Evolutionary conservation across 441 rosid species (phyloP).

Genomic region (Eugenia klotzschiana): DNA sequence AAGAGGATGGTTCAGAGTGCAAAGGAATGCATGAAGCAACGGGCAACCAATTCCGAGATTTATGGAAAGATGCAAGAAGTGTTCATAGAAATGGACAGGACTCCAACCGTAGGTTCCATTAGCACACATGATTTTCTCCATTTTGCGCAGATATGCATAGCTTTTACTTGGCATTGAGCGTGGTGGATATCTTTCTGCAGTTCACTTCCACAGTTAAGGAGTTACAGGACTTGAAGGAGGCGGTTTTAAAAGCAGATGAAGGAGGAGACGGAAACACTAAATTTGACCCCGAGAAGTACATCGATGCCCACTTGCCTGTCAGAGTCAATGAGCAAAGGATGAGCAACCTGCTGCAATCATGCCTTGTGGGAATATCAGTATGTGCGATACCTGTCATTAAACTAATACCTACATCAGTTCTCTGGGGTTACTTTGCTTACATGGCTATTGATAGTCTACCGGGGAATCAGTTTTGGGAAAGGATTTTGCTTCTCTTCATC

Average conservation of each 20-base stretch:
- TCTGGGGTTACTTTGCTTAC: conserved; percentile 1
- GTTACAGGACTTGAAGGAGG: not conserved
- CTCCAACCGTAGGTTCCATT: not conserved
- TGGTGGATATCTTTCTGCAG: not conserved
- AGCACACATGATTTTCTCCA: not conserved
- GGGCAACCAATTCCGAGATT: not conserved
- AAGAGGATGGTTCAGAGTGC: not conserved
- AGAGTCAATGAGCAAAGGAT: not conserved
- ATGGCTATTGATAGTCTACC: not conserved
- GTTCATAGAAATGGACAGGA: not conserved
- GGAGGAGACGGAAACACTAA: not conserved
- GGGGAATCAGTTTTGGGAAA: not conserved
- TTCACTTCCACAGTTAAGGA: not conserved
- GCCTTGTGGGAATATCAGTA: not conserved
- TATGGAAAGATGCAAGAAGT: not conserved
- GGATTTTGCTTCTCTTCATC: not conserved
- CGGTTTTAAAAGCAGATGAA: not conserved
- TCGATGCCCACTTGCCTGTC: not conserved
- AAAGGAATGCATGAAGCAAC: not conserved
- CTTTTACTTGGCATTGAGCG: not conserved
- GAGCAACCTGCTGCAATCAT: not conserved
- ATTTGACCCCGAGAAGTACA: not conserved
- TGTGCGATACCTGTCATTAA: not conserved
- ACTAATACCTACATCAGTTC: not conserved
- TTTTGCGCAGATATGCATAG: not conserved